Evolutionary conservation across 2,329 filamentous ascomycete species (phyloP), one percentile per base, ranked within the genome.

Genomic region (Calonectria pauciramosa): DNA sequence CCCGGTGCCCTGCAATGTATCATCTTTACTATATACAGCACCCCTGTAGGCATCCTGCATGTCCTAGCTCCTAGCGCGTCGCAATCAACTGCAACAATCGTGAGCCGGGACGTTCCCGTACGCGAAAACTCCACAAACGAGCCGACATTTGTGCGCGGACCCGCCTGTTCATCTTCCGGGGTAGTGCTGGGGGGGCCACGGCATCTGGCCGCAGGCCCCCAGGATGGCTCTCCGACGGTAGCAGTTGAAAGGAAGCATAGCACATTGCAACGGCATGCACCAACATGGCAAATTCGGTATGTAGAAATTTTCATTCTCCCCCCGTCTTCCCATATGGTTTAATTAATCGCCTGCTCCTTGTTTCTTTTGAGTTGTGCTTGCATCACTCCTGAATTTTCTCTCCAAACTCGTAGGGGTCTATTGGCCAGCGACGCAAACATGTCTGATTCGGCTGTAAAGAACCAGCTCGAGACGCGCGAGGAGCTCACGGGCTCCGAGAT

Each of bases 401-500:
- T 30, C 36, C 28, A 28, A 23, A 59, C 4, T 34, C 66, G 20
- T 32, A 2, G 14, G 51, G 51, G 32, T 28, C 32, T 36, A 20
- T 16, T 30, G 14, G 23, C 36, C 28, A 63, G 38, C 34, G 16
- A 47, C 51, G n/a, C 23, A 18, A 72, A 69, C 18, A 75, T 75
- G 73, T 51, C 73, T 63, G 54, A 60, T 4, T 63, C 60, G 36
- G 28, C 66, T 28, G 67, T 68, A 23, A 72, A 74, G 60, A 66
- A 49, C 28, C 70, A 65, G 38, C 51, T 54, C 32, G 71, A 70
- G 26, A 75, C 60, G 28, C 73, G 38, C 63, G 47, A 73, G 36
- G 70, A 73, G 64, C 51, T 67, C 16, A 47, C 52, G 3, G 63
- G 68, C 59, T 70, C 60, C 3, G 66, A 70, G 60, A 28, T 47